A percentile compares a stretch with the other conserved stretches of the same genome.
Conservation (phyloP, 768 basidiomycete genomes). For the Leccinellum rugosiceps region DNA sequence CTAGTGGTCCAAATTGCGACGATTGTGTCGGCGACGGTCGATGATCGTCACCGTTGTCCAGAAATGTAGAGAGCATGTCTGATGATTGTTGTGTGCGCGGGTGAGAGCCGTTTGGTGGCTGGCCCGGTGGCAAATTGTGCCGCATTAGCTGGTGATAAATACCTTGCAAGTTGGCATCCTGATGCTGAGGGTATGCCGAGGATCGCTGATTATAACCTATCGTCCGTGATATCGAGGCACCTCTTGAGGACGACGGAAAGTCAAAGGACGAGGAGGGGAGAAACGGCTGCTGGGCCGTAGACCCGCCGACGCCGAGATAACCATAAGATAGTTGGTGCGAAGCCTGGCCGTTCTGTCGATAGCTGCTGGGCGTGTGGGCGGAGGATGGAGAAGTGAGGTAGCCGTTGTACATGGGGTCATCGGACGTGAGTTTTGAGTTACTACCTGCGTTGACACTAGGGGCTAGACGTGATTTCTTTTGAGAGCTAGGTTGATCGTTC, state of each 20-base stretch:
- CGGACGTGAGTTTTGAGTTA: slow-evolving; percentile 23
- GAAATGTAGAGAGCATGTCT: slow-evolving; percentile 28
- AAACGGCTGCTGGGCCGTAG: slow-evolving; percentile 21
- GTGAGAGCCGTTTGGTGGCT: slow-evolving; percentile 13
- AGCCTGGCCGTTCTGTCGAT: slow-evolving; percentile 28
- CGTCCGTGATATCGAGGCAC: slow-evolving; percentile 20
- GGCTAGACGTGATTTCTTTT: slow-evolving; percentile 32
- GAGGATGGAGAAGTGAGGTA: slow-evolving; percentile 33
- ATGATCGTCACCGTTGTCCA: slow-evolving; percentile 30
- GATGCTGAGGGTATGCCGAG: slow-evolving; percentile 27
- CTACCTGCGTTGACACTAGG: slow-evolving; percentile 19
- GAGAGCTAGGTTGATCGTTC: slow-evolving; percentile 22
- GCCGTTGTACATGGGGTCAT: slow-evolving; percentile 30
- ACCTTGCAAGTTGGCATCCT: slow-evolving; percentile 30
- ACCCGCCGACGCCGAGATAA: slow-evolving; percentile 19
- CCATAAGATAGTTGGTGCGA: slow-evolving; percentile 28
- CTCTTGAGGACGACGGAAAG: slow-evolving; percentile 29
- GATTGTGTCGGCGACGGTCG: slow-evolving; percentile 21
- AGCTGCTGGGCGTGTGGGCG: slow-evolving; percentile 23
- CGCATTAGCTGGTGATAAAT: slow-evolving; percentile 32
- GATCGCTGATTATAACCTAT: slow-evolving; percentile 26
- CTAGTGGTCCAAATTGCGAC: slow-evolving; percentile 27
- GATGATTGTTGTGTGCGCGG: slow-evolving; percentile 26
- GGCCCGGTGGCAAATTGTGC: slow-evolving; percentile 22
- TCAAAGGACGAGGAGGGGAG: slow-evolving; percentile 28